Evolutionary conservation across 169 alveolate species (phyloP), one percentile per base, ranked within the genome.

Genomic region (Plasmodium cynomolgi): DNA sequence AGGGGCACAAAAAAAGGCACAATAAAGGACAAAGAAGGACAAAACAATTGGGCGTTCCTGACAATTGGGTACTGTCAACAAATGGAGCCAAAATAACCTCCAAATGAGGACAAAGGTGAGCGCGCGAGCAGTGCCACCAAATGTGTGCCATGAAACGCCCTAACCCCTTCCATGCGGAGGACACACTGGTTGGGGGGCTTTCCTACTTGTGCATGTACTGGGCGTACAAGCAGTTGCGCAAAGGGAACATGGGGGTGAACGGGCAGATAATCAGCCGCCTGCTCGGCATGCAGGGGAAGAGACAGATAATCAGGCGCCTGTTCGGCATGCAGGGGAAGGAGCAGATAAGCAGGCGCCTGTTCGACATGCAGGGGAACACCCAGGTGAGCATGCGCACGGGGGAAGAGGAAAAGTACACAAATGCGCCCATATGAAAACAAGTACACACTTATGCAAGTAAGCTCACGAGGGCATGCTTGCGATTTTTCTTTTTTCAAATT

Each of bases 201-300:
- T 62, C 75, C 75, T 62, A 26, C 33, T 62, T 62, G 15, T 62
- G 75, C 75, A 62, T 62, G 75, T 62, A 20, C 75, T 62, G 75
- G 75, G 2, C 33, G 34, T 9, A 26, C 33, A 62, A 20, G 2
- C 26, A 62, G 33, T 62, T 6, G 15, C 75, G 8, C 34, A 62
- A 62, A 3, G 56, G n/a, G n/a, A 44, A n/a, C n/a, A n/a, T n/a
- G n/a, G n/a, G n/a, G n/a, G n/a, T n/a, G n/a, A n/a, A n/a, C n/a
- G n/a, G n/a, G n/a, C n/a, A n/a, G n/a, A n/a, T n/a, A n/a, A n/a
- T n/a, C n/a, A n/a, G n/a, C n/a, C n/a, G n/a, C n/a, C n/a, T n/a
- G n/a, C n/a, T n/a, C n/a, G n/a, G n/a, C n/a, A n/a, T n/a, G n/a
- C n/a, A n/a, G n/a, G n/a, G n/a, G n/a, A n/a, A n/a, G n/a, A n/a